Percentiles rank a stretch among this genome's conserved stretches.
These are phyloP conservation scores for Aspergillus fijiensis DNA, from an alignment of 2,329 filamentous ascomycete genomes.

Conservation along the genomic window DNA sequence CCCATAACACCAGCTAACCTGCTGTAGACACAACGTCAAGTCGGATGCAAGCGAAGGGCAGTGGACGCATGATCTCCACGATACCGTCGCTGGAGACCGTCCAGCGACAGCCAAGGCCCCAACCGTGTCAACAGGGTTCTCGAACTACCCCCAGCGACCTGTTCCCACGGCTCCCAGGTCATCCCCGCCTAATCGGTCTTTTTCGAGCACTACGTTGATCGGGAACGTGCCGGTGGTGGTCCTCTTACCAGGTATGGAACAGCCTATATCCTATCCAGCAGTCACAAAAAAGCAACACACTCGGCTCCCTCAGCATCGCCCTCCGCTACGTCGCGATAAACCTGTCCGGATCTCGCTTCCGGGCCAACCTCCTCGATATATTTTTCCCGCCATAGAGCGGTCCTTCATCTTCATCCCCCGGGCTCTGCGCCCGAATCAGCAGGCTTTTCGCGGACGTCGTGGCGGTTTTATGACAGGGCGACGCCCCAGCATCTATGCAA, in stretches of 20 bases:
- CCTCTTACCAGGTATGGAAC: conserved; percentile 71
- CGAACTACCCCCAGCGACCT: conserved; percentile 34
- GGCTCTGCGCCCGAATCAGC: conserved; percentile 88
- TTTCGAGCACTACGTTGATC: conserved; percentile 80
- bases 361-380: conserved; percentile 74
- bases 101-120: conserved; percentile 33
- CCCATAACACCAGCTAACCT: conserved; percentile 25
- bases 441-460: conserved; percentile 68
- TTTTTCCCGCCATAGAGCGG: conserved; percentile 83
- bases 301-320: conserved; percentile 88
- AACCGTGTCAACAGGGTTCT: conserved; percentile 25
- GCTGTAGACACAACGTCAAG: conserved; percentile 41
- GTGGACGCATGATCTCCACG: conserved; percentile 96
- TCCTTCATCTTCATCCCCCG: conserved; percentile 98
- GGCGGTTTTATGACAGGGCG: conserved; percentile 68
- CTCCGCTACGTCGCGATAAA: conserved; percentile 91
- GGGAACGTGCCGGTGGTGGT: conserved; percentile 85
- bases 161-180: conserved; percentile 54
- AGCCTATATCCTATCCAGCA: conserved; percentile 68
- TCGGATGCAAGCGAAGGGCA: conserved; percentile 64
- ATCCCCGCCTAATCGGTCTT: conserved; percentile 68
- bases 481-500: conserved; percentile 68
- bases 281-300: conserved; percentile 88
- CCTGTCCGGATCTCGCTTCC: conserved; percentile 92
- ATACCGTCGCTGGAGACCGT: conserved; percentile 53